Evolutionary conservation across 805 yeast genomes (phyloP).

Genomic region (Priceomyces haplophilus): DNA sequence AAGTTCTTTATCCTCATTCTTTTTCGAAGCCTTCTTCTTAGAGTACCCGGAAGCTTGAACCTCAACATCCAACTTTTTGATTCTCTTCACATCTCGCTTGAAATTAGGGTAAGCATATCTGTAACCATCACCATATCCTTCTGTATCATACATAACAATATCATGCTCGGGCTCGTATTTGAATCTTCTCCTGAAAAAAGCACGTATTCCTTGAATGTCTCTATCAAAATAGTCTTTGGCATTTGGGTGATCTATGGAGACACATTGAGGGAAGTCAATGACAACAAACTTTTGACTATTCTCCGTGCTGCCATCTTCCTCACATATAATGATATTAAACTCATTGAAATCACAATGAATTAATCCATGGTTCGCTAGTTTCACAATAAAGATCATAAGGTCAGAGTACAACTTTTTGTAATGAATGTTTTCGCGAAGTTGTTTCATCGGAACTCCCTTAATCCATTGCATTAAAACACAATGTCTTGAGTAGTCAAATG

Average conservation of each 20-base stretch:
- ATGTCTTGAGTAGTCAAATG: conserved; percentile 87
- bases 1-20: conserved; percentile 53
- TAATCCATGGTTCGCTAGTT: conserved; percentile 80
- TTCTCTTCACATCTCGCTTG: conserved; percentile 68
- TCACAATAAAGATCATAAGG: conserved; percentile 82
- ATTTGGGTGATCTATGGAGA: conserved; percentile 85
- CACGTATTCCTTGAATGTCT: conserved; percentile 86
- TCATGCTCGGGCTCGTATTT: conserved; percentile 70
- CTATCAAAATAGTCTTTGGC: conserved; percentile 86
- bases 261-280: conserved; percentile 98
- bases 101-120: conserved; percentile 77
- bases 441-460: conserved; percentile 87
- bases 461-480: conserved; percentile 90
- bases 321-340: conserved; percentile 85
- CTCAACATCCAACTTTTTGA: conserved; percentile 70
- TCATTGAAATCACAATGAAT: conserved; percentile 98
- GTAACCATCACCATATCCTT: conserved; percentile 79
- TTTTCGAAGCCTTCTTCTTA: conserved; percentile 27
- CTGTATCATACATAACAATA: conserved; percentile 67
- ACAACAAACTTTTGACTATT: conserved; percentile 75
- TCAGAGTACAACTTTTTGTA: conserved; percentile 74
- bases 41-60: conserved; percentile 89
- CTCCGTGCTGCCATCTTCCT: conserved; percentile 47
- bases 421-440: conserved; percentile 65
- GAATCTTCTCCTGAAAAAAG: conserved; percentile 77